phyloP scores from a whole-genome alignment of 441 rosid species.

The Brassica hybrid region DNA sequence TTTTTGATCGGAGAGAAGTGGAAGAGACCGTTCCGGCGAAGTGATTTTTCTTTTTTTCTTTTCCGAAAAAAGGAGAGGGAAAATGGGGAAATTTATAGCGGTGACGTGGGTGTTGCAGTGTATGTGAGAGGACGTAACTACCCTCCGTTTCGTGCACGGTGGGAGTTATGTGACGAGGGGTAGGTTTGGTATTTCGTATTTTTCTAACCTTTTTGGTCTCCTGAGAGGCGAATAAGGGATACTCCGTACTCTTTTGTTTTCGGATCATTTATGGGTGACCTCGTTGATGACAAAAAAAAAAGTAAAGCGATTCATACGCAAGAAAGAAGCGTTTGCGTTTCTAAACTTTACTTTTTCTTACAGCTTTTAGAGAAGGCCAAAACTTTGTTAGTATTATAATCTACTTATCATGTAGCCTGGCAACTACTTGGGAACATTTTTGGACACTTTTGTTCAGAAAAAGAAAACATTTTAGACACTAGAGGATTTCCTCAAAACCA shows the following conservation, averaged over 20 bases:
- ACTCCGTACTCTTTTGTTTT: not conserved
- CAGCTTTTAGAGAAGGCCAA: no score
- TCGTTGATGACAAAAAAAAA: not conserved
- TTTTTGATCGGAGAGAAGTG: not conserved
- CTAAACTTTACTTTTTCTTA: not conserved
- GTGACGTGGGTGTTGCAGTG: slow-evolving; percentile 27
- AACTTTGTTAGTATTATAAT: no score
- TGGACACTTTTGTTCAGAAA: no score
- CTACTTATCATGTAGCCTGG: no score
- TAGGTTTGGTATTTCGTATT: not conserved
- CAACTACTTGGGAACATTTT: no score
- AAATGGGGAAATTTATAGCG: slow-evolving; percentile 25
- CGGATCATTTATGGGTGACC: not conserved
- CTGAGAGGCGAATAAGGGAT: not conserved
- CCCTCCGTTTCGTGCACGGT: slow-evolving; percentile 8
- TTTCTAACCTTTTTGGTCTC: not conserved
- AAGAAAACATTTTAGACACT: no score
- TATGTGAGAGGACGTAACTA: not conserved
- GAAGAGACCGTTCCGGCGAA: slow-evolving; percentile 4
- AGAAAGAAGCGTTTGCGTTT: not conserved
- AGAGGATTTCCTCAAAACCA: no score
- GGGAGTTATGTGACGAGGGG: not conserved
- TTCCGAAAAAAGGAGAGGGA: slow-evolving; percentile 13
- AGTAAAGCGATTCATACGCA: not conserved
- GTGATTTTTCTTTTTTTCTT: not conserved